Conservation (phyloP, 2,329 filamentous ascomycete species). For the Akanthomyces muscarius region DNA sequence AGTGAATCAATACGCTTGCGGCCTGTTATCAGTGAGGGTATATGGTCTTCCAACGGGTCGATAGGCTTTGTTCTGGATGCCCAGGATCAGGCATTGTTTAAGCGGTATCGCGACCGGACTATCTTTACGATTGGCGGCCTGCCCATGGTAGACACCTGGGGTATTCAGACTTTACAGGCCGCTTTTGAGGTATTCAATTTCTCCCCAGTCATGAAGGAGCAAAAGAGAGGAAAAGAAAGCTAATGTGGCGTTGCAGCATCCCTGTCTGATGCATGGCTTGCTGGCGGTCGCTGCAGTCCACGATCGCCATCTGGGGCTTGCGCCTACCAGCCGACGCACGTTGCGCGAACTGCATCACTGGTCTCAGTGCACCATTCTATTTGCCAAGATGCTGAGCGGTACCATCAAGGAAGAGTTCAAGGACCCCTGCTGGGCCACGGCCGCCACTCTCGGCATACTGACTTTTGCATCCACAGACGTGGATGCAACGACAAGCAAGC, state of each 20-base stretch:
- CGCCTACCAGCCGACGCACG: neutral
- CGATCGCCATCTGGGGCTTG: neutral
- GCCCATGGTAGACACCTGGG: neutral
- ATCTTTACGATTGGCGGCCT: neutral
- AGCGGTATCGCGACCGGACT: conserved; percentile 3
- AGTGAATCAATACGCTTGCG: neutral
- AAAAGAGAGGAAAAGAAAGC: neutral
- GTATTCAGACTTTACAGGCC: neutral
- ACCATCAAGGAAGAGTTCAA: neutral
- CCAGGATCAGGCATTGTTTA: conserved; percentile 2
- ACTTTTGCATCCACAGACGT: neutral
- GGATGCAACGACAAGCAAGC: neutral
- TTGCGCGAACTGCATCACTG: neutral
- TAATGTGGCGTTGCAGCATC: neutral
- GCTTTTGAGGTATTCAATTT: neutral
- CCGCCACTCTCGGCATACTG: neutral
- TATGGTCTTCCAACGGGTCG: neutral
- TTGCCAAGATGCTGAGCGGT: neutral
- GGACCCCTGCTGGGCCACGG: conserved; percentile 3
- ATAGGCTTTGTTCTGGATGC: neutral
- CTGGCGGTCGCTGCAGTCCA: neutral
- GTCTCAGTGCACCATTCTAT: conserved; percentile 1
- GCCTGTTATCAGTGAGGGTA: neutral
- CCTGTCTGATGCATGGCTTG: conserved; percentile 7
- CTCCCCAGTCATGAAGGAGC: too few relatives aligned